Base-by-base conservation (phyloP, 202 grass and related monocot species). In the Hordeum pubiflorum region DNA sequence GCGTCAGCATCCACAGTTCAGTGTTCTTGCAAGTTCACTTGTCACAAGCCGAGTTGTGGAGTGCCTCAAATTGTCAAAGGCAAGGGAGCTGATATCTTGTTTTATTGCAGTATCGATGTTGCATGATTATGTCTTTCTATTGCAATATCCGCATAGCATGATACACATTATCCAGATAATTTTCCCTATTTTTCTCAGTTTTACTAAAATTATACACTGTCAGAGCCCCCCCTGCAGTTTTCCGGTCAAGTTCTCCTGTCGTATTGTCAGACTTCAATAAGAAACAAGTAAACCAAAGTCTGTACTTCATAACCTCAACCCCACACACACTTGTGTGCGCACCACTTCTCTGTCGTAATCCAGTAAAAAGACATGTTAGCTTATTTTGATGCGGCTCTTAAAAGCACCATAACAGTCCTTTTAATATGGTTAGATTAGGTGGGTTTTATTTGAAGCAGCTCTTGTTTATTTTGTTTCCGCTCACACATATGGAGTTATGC, bases 41-140 rank as follows among this genome's bases (percentile, higher is more conserved):
- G 87, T 94, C 3, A 87, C 85, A 17, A 83, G 75, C 70, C 63
- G 86, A 64, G 75, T 90, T 56, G 85, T 91, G 73, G 91, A 97
- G 43, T 94, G 94, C 75, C 73, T 94, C 13, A 90, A 88, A 84
- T 84, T 81, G 68, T 97, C 94, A 15, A 97, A 97, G 94, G 94
- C 79, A 93, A 82, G 84, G 59, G 73, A 20, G 7, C 50, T 74
- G 39, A n/a, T 52, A 44, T 63, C 9, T 67, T 81, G n/a, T 46
- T 81, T 24, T 75, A 50, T 75, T 67, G 12, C 50, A 50, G 20
- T 63, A 70, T 72, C 52, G 27, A 15, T 78, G 34, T 33, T 38
- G 2, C 37, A 73, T 38, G 38, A 50, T 78, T 73, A 31, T 52
- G 18, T 74, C 13, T 39, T 23, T 81, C 20, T 74, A 22, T 75